These are phyloP conservation scores for Wickerhamomyces silvicola DNA, from an alignment of 805 yeast species.

Conservation along the genomic window DNA sequence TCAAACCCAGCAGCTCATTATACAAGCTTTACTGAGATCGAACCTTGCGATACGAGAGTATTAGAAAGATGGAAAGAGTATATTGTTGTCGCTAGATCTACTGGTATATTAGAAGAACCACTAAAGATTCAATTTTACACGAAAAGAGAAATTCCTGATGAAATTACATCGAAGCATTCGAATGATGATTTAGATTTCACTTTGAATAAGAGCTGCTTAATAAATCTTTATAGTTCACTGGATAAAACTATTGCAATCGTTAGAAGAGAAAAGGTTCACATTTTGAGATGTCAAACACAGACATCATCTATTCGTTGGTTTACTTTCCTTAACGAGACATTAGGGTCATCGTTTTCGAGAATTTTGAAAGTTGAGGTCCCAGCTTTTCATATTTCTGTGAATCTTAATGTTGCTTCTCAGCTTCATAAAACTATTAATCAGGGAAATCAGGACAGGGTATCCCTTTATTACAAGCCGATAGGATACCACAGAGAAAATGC, in stretches of 20 bases:
- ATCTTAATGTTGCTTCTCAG: slow-evolving; percentile 15
- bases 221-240: slow-evolving; percentile 53
- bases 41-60: slow-evolving; percentile 47
- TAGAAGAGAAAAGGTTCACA: slow-evolving; percentile 34
- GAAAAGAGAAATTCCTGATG: slow-evolving; percentile 29
- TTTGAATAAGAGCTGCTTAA: slow-evolving; percentile 26
- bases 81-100: slow-evolving; percentile 62
- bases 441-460: background rate
- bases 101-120: slow-evolving; percentile 46
- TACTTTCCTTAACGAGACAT: slow-evolving; percentile 42
- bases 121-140: slow-evolving; percentile 59
- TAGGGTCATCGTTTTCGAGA: slow-evolving; percentile 38
- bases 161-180: slow-evolving; percentile 8
- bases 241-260: slow-evolving; percentile 66
- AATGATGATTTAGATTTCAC: slow-evolving; percentile 24
- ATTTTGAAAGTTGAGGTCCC: slow-evolving; percentile 45
- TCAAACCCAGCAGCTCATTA: slow-evolving; percentile 19
- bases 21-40: slow-evolving; percentile 39
- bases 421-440: slow-evolving; percentile 6
- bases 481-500: slow-evolving; percentile 23
- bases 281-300: slow-evolving; percentile 49
- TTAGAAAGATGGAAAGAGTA: slow-evolving; percentile 78
- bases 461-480: slow-evolving; percentile 3
- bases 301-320: slow-evolving; percentile 58
- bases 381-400: slow-evolving; percentile 19